Base-by-base conservation (phyloP, 2,329 filamentous ascomycete species). In the Mollisiaceae sp. region DNA sequence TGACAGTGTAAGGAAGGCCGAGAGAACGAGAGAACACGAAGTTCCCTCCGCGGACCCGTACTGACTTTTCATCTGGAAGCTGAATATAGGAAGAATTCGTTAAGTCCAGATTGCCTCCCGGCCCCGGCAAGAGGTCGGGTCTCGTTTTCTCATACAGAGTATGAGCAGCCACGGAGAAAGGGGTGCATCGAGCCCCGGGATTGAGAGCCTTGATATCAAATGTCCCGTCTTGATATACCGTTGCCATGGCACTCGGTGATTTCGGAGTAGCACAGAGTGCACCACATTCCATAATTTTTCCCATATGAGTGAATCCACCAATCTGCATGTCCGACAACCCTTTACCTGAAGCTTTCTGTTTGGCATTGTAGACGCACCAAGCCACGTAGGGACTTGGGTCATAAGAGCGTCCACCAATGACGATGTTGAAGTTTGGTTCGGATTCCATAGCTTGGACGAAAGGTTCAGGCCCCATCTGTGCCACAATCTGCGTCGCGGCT, bases 281-380 rank as follows among this genome's bases (percentile, higher is more conserved):
- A 11, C 83, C 83, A 22, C 83, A 86, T 67, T 86, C 84, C 74
- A 86, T 77, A 11, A 86, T 82, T 75, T 87, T 85, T 9, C 84
- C 85, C 82, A 86, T 84, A 68, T 86, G 82, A 8, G 76, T 76
- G 39, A 80, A 79, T 0, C 77, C 77, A 0, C 81, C 82, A 8
- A 18, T 9, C 35, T 52, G 15, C 63, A 32, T 36, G 39, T 36
- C n/a, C 59, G 24, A 35, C 24, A 60, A 22, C 4, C 45, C 45
- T 24, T 50, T 50, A 4, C 18, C n/a, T 4, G 45, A 50, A 22
- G 45, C 45, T 11, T 24, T 50, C 6, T 50, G 20, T 2, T 14
- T 54, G 1, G 75, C 75, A 18, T 73, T 72, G 56, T 74, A 76
- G 0, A 79, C 68, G 27, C 73, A 78, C 63, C 78, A 81, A 2